These are phyloP conservation scores for Tulasnella sp. DNA, from an alignment of 768 basidiomycete species.

Conservation along the genomic window DNA sequence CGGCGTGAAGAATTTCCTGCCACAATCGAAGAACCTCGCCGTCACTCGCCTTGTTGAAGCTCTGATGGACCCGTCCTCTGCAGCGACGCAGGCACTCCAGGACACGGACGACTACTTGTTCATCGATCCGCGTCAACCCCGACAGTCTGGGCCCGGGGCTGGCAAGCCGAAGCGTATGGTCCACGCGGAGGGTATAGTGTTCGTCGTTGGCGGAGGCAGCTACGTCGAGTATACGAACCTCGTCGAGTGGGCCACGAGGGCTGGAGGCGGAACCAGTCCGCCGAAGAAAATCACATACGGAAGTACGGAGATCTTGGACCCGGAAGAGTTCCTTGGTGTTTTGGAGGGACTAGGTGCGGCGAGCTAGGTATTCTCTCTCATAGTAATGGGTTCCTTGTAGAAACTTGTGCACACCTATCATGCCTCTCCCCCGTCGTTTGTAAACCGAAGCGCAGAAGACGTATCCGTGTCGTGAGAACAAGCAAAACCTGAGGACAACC, in stretches of 20 bases:
- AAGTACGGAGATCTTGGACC: constrained; percentile 89
- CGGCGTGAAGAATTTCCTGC: constrained; percentile 95
- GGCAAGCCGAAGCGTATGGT: constrained; percentile 49
- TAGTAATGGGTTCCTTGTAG: not conserved
- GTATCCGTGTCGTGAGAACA: no score
- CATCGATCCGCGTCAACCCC: constrained; percentile 80
- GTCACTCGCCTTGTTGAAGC: constrained; percentile 91
- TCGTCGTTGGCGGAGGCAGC: constrained; percentile 91
- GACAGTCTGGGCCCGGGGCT: constrained; percentile 32
- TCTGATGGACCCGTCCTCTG: constrained; percentile 92
- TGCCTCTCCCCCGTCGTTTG: no score
- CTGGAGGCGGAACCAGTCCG: constrained; percentile 15
- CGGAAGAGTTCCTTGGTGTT: constrained; percentile 67
- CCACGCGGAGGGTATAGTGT: constrained; percentile 81
- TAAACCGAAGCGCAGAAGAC: no score
- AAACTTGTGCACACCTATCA: not conserved
- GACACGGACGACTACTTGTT: constrained; percentile 95
- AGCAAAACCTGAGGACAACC: no score
- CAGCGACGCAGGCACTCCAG: constrained; percentile 85
- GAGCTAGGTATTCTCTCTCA: not conserved
- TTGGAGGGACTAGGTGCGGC: constrained; percentile 28
- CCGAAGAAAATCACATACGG: constrained; percentile 89
- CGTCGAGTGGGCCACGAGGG: constrained; percentile 66
- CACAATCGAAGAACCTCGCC: constrained; percentile 84
- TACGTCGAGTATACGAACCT: constrained; percentile 97